Percentiles rank a stretch among this genome's conserved stretches.
phyloP scores from a whole-genome alignment of 176 grass and related monocot genomes.

The Eleusine indica region DNA sequence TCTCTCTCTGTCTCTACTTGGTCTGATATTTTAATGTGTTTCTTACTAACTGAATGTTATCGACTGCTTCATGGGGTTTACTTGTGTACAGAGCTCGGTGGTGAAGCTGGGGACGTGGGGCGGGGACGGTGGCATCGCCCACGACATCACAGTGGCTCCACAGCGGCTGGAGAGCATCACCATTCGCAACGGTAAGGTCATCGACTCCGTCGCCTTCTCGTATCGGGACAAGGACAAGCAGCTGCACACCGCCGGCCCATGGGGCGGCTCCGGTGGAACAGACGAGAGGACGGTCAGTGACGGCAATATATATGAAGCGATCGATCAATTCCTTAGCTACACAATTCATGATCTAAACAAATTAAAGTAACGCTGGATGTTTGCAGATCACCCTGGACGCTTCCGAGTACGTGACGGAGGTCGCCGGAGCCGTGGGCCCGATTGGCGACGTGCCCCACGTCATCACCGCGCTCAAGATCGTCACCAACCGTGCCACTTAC shows the following conservation, averaged over 20 bases:
- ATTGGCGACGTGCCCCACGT: background rate
- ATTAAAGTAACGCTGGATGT: no score
- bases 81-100: slow-evolving; percentile 6
- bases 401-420: slow-evolving; percentile 21
- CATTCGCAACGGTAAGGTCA: slow-evolving; percentile 32
- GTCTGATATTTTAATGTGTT: background rate
- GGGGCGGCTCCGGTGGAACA: slow-evolving; percentile 29
- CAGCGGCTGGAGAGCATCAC: slow-evolving; percentile 30
- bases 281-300: background rate
- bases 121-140: background rate
- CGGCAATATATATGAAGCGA: no score
- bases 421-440: slow-evolving; percentile 3
- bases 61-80: background rate
- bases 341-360: background rate
- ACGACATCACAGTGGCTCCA: slow-evolving; percentile 47
- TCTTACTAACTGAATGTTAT: background rate
- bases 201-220: slow-evolving; percentile 39
- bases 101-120: slow-evolving; percentile 43
- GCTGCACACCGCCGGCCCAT: slow-evolving; percentile 22
- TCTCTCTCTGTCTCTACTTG: background rate
- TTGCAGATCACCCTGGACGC: background rate
- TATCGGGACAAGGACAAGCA: background rate
- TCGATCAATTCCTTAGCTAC: background rate
- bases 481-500: slow-evolving; percentile 28
- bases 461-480: slow-evolving; percentile 15